These are phyloP conservation scores for Mycena polygramma DNA, from an alignment of 768 basidiomycete genomes.

Conservation along the genomic window DNA sequence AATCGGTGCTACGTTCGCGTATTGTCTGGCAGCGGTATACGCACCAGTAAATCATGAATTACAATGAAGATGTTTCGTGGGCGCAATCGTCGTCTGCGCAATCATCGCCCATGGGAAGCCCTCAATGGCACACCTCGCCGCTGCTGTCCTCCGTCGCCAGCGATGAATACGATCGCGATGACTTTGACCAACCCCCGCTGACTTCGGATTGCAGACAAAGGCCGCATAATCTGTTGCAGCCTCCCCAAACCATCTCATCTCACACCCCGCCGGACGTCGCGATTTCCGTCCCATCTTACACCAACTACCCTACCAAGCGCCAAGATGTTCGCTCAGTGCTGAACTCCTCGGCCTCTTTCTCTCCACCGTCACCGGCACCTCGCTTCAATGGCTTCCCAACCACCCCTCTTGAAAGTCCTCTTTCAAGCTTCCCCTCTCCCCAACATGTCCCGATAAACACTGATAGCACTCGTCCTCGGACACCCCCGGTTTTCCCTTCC, in stretches of 20 bases:
- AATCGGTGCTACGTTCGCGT: constrained; percentile 39
- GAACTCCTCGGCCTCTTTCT: constrained; percentile 61
- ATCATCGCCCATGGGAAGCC: constrained; percentile 22
- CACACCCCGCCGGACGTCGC: constrained; percentile 54
- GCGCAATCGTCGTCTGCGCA: constrained; percentile 40
- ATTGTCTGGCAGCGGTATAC: constrained; percentile 34
- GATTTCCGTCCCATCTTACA: constrained; percentile 62
- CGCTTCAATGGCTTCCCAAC: constrained; percentile 56
- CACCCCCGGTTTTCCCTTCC: constrained; percentile 73
- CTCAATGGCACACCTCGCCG: constrained; percentile 34
- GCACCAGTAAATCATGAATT: constrained; percentile 27
- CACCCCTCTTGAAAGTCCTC: constrained; percentile 63
- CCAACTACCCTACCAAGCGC: constrained; percentile 50
- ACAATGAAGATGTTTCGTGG: constrained; percentile 36
- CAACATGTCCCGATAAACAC: constrained; percentile 73
- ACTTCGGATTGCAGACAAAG: constrained; percentile 69
- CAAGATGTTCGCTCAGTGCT: constrained; percentile 64
- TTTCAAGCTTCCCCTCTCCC: constrained; percentile 64
- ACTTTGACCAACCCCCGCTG: constrained; percentile 60
- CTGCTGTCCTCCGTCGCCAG: constrained; percentile 40
- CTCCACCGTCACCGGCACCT: constrained; percentile 51
- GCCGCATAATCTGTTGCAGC: constrained; percentile 64
- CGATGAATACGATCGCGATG: constrained; percentile 43
- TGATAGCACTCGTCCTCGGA: constrained; percentile 71
- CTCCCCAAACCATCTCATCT: constrained; percentile 40